These are phyloP conservation scores for Kurtzmaniella quercitrusa DNA, from an alignment of 1,139 yeast species.

Conservation along the genomic window DNA sequence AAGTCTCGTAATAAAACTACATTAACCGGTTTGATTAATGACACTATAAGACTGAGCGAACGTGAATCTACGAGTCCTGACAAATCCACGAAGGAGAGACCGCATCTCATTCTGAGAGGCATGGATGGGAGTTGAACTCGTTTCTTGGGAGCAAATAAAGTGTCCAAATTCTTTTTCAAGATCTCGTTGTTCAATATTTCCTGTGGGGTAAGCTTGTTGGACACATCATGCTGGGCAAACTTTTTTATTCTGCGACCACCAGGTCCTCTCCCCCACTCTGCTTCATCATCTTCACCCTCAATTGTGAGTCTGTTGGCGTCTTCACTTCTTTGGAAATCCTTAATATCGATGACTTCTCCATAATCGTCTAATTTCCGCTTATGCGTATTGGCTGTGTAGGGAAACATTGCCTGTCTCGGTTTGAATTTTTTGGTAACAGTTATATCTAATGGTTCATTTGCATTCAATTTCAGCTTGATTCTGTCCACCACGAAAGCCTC, in stretches of 20 bases:
- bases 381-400: slow-evolving; percentile 48
- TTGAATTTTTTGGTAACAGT: slow-evolving; percentile 54
- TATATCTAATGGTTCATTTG: slow-evolving; percentile 52
- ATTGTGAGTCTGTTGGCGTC: slow-evolving; percentile 33
- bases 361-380: slow-evolving; percentile 75
- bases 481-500: slow-evolving; percentile 41
- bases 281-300: slow-evolving; percentile 14
- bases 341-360: slow-evolving; percentile 65
- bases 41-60: slow-evolving; percentile 74
- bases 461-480: slow-evolving; percentile 35
- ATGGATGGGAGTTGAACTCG: slow-evolving; percentile 28
- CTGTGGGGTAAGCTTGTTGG: slow-evolving; percentile 40
- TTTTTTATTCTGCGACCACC: slow-evolving; percentile 25
- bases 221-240: slow-evolving; percentile 28
- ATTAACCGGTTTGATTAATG: slow-evolving; percentile 75
- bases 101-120: slow-evolving; percentile 58
- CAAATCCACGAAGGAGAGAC: slow-evolving; percentile 73
- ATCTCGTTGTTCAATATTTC: slow-evolving; percentile 41
- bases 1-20: slow-evolving; percentile 56
- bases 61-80: slow-evolving; percentile 84
- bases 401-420: slow-evolving; percentile 76
- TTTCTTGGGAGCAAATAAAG: slow-evolving; percentile 54
- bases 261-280: slow-evolving; percentile 5
- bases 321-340: slow-evolving; percentile 61
- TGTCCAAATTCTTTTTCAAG: slow-evolving; percentile 48